Percentiles rank a stretch among this genome's conserved stretches.
Conservation (phyloP, 805 yeast species). For the Candida krabiensis region DNA sequence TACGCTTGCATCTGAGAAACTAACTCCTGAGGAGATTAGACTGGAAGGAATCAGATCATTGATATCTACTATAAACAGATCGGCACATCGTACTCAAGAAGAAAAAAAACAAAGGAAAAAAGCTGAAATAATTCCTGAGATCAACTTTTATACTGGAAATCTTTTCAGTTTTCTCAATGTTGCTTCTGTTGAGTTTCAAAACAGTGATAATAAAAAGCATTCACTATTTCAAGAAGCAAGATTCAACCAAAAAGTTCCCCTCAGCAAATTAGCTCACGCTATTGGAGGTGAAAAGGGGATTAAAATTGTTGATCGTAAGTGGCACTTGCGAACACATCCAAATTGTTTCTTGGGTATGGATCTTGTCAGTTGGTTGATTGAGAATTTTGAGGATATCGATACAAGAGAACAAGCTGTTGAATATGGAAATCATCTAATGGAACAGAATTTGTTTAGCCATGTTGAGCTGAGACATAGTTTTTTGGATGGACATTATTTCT, state of each 20-base stretch:
- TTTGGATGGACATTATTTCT: constrained; percentile 91
- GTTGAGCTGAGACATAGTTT: constrained; percentile 83
- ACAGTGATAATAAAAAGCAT: constrained; percentile 16
- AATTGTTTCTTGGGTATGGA: constrained; percentile 86
- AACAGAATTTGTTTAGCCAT: constrained; percentile 69
- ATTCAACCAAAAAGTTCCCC: constrained; percentile 49
- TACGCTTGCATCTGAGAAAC: constrained; percentile 49
- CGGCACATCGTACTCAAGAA: constrained; percentile 46
- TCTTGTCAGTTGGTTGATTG: constrained; percentile 80
- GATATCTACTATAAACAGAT: constrained; percentile 60
- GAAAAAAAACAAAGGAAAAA: constrained; percentile 38
- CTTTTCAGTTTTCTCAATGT: constrained; percentile 61
- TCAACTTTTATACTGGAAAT: constrained; percentile 85
- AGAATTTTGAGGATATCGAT: constrained; percentile 74
- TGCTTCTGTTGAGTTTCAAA: constrained; percentile 24
- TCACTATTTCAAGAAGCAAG: constrained; percentile 26
- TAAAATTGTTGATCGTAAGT: constrained; percentile 70
- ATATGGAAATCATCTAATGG: constrained; percentile 79
- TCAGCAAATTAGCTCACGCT: constrained; percentile 57
- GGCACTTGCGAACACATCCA: constrained; percentile 84
- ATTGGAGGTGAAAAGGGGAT: constrained; percentile 68
- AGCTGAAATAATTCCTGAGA: constrained; percentile 65
- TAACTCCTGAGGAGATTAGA: constrained; percentile 82
- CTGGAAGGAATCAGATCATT: constrained; percentile 84
- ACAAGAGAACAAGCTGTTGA: constrained; percentile 80